These are phyloP conservation scores for Carex parvula DNA, from an alignment of 176 grass and related monocot genomes.

Conservation along the genomic window DNA sequence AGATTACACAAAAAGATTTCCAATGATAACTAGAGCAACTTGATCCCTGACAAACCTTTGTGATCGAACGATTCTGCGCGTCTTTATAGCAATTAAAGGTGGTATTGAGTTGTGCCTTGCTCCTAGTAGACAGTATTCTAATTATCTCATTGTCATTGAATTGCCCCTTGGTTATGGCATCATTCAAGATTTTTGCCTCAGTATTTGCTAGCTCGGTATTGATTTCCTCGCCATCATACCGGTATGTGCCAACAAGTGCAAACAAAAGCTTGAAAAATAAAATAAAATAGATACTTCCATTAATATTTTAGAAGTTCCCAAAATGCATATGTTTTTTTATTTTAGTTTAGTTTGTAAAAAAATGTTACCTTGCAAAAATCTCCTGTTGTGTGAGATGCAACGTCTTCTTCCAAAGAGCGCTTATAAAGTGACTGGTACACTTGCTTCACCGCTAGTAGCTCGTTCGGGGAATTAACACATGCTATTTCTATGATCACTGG, in stretches of 20 bases:
- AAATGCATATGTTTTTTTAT: background rate
- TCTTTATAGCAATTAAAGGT: conserved; percentile 67
- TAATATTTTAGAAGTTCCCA: background rate
- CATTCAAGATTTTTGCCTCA: conserved; percentile 51
- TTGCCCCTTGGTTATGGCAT: conserved; percentile 29
- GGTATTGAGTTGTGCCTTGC: conserved; percentile 64
- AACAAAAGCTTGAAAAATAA: conserved; percentile 47
- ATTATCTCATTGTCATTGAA: conserved; percentile 48
- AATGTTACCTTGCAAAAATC: conserved; percentile 46
- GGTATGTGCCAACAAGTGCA: conserved; percentile 53
- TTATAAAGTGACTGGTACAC: conserved; percentile 61
- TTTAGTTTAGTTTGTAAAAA: background rate
- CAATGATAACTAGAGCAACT: background rate
- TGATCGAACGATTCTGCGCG: conserved; percentile 37
- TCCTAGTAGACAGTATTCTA: conserved; percentile 71
- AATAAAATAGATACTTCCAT: background rate
- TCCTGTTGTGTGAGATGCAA: conserved; percentile 47
- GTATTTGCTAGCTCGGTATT: conserved; percentile 39
- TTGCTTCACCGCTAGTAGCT: conserved; percentile 59
- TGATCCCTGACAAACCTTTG: conserved; percentile 41
- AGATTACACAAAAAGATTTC: background rate
- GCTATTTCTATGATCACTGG: conserved; percentile 60
- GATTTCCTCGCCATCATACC: conserved; percentile 60
- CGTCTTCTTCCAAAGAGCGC: conserved; percentile 76
- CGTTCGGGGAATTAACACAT: conserved; percentile 43